Evolutionary conservation across 345 rosid genomes (phyloP).

Genomic region (rapeseed (Brassica napus)): Da-Ae NC_063447.1:24525501-24526000

Average conservation of each 20-base stretch:
- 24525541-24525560: slow-evolving; percentile 1
- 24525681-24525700: slow-evolving; percentile 98
- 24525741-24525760: slow-evolving; percentile 88
- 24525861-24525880: neutral
- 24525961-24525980: slow-evolving; percentile 88
- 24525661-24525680: slow-evolving; percentile 76
- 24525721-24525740: slow-evolving; percentile 99
- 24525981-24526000: slow-evolving; percentile 97
- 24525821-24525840: slow-evolving; percentile 52
- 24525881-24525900: neutral
- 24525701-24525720: slow-evolving; percentile 96
- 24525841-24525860: neutral
- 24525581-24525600: neutral
- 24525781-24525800: slow-evolving; percentile 98
- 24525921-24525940: slow-evolving; percentile 97
- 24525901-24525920: slow-evolving; percentile 25
- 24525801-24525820: slow-evolving; percentile 96
- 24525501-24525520: slow-evolving; percentile 96
- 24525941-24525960: slow-evolving; percentile 97
- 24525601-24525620: slow-evolving; percentile 54
- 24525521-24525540: slow-evolving; percentile 37
- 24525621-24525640: slow-evolving; percentile 91
- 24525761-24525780: slow-evolving; percentile 96
- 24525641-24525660: slow-evolving; percentile 86
- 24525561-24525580: too few species aligned